These are phyloP conservation scores for Cordyceps cicadae DNA, from an alignment of 2,329 filamentous ascomycete genomes.

Conservation along the genomic window DNA sequence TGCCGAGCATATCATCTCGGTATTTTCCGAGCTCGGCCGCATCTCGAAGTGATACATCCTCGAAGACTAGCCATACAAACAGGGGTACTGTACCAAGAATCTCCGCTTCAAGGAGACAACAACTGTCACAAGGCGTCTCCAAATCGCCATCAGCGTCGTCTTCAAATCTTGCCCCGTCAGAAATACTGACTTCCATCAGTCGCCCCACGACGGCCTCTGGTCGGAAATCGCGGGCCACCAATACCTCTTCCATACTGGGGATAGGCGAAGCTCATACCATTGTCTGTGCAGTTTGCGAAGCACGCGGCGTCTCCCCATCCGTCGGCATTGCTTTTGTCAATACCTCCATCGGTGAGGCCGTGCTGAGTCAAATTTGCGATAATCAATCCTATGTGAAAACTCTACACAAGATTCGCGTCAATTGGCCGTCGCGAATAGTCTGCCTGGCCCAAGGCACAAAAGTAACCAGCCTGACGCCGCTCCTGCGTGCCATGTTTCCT, in stretches of 20 bases:
- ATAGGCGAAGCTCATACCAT: conserved; percentile 56
- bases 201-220: conserved; percentile 35
- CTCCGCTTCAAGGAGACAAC: neutral
- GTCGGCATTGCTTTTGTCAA: conserved; percentile 86
- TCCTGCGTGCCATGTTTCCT: conserved; percentile 2
- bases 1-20: neutral
- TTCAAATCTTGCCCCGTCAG: conserved; percentile 12
- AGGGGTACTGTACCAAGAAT: neutral
- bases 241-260: conserved; percentile 32
- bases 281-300: conserved; percentile 82
- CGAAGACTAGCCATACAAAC: neutral
- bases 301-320: conserved; percentile 74
- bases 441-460: conserved; percentile 61
- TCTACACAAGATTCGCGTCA: conserved; percentile 75
- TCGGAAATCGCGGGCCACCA: conserved; percentile 34
- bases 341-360: conserved; percentile 71
- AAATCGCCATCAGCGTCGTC: neutral
- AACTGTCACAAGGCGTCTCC: neutral
- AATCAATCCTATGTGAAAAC: conserved; percentile 87
- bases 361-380: conserved; percentile 86
- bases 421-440: conserved; percentile 70
- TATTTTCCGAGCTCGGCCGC: neutral
- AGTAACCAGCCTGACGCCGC: conserved; percentile 50
- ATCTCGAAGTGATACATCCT: neutral
- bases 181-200: conserved; percentile 17